Evolutionary conservation across 176 grass and related monocot species (phyloP).

Genomic region (sorghum (Sorghum bicolor)): DNA sequence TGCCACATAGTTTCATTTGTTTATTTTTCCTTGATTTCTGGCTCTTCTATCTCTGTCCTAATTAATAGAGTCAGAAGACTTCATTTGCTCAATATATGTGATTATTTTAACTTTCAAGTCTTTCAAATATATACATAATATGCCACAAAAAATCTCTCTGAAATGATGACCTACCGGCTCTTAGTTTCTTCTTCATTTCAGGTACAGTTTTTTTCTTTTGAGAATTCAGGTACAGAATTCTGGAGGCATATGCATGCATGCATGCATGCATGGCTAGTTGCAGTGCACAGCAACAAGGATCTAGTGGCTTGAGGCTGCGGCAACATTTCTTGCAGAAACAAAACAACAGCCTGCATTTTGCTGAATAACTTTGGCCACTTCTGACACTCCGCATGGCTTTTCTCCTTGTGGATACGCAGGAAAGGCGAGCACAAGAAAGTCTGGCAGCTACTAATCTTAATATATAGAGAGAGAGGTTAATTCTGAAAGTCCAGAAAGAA

Average conservation of each 20-base stretch:
- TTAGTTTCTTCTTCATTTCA: not conserved
- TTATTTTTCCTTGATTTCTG: not conserved
- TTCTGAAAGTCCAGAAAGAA: not conserved
- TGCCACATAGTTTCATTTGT: not conserved
- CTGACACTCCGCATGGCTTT: not conserved
- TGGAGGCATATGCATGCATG: not conserved
- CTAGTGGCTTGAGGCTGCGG: not conserved
- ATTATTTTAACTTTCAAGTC: not conserved
- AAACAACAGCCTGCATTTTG: conserved; percentile 17
- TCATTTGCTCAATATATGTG: not conserved
- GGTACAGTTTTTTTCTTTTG: too few species aligned
- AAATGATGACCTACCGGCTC: not conserved
- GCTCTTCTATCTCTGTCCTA: not conserved
- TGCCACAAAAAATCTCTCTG: not conserved
- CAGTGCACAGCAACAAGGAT: conserved; percentile 4
- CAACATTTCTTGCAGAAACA: conserved; percentile 31
- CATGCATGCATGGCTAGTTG: not conserved
- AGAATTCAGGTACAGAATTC: not conserved
- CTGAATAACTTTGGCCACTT: conserved; percentile 31
- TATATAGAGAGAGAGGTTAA: not conserved
- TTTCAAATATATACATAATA: not conserved
- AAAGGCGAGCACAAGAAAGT: conserved; percentile 19
- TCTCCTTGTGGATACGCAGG: conserved; percentile 7
- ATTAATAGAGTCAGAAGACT: not conserved
- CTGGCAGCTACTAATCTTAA: not conserved